A percentile compares a stretch with the other conserved stretches of the same genome.
phyloP scores from a whole-genome alignment of 23 red algal species.

The Pyropia haitanensis region DNA sequence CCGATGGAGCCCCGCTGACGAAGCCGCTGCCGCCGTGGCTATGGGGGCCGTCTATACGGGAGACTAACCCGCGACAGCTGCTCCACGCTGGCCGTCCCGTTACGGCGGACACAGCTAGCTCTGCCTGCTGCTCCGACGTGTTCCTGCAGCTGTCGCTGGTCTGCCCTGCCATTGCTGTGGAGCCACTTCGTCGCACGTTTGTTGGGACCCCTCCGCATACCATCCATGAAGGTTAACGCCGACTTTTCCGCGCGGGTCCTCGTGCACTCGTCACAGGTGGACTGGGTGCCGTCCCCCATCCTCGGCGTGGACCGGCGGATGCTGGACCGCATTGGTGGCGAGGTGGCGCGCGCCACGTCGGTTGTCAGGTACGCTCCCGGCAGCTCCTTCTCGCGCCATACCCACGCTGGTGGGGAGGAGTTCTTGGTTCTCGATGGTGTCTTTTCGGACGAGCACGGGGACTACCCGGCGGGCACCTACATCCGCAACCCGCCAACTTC shows the following conservation, averaged over 20 bases:
- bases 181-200: too few relatives aligned
- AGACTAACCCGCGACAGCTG: too few relatives aligned
- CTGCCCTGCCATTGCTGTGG: too few relatives aligned
- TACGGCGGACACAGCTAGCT: too few relatives aligned
- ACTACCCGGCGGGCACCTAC: constrained; percentile 1
- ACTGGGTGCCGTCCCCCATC: not conserved
- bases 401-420: constrained; percentile 1
- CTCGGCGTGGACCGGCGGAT: not conserved
- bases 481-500: not conserved
- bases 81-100: too few relatives aligned
- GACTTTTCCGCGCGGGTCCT: constrained; percentile 1
- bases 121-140: too few relatives aligned
- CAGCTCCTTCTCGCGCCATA: not conserved
- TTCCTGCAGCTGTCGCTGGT: too few relatives aligned
- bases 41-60: too few relatives aligned
- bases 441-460: constrained; percentile 2
- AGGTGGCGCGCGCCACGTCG: constrained; percentile 1
- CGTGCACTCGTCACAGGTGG: not conserved
- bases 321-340: constrained; percentile 3
- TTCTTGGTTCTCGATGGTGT: constrained; percentile 4
- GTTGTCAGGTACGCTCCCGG: not conserved
- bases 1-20: too few relatives aligned
- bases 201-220: too few relatives aligned
- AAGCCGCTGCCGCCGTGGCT: too few relatives aligned
- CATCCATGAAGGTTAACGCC: not conserved